Conservation (phyloP, 2,329 filamentous ascomycete genomes). For the Cladosporium sp. region DNA sequence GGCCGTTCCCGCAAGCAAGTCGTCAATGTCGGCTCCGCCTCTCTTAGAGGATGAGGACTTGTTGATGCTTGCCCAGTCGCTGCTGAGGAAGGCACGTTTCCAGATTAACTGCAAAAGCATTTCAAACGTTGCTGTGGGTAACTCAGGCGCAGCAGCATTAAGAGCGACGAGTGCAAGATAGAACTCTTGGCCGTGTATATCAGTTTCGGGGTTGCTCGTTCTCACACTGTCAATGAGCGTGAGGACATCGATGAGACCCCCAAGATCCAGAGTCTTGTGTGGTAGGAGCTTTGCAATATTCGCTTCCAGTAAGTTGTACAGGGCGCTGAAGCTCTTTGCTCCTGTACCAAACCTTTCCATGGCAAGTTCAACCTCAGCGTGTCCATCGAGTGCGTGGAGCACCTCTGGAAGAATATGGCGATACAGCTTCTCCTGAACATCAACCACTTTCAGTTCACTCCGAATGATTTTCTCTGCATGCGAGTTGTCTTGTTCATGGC, state of each 20-base stretch:
- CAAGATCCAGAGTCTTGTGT: constrained; percentile 61
- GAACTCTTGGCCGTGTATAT: constrained; percentile 59
- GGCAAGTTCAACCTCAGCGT: constrained; percentile 71
- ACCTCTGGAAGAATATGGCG: constrained; percentile 65
- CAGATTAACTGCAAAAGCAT: constrained; percentile 65
- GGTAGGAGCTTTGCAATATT: constrained; percentile 66
- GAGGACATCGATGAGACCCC: constrained; percentile 66
- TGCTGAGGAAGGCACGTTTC: constrained; percentile 78
- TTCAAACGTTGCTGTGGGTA: constrained; percentile 53
- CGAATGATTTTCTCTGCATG: constrained; percentile 9
- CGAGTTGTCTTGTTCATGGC: background rate
- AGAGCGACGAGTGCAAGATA: constrained; percentile 64
- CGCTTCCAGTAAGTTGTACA: constrained; percentile 68
- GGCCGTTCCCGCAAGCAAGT: constrained; percentile 45
- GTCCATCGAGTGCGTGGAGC: constrained; percentile 69
- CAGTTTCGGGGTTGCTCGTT: constrained; percentile 44
- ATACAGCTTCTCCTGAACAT: constrained; percentile 76
- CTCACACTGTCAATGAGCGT: constrained; percentile 64
- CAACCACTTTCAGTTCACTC: constrained; percentile 63
- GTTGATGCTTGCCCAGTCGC: constrained; percentile 80
- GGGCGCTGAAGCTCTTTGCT: constrained; percentile 49
- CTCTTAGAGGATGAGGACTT: constrained; percentile 60
- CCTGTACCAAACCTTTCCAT: constrained; percentile 57
- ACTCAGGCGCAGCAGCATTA: constrained; percentile 48
- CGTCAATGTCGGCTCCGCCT: constrained; percentile 63